phyloP scores from a whole-genome alignment of 2,329 filamentous ascomycete genomes.

The Cytospora paraplurivora region DNA sequence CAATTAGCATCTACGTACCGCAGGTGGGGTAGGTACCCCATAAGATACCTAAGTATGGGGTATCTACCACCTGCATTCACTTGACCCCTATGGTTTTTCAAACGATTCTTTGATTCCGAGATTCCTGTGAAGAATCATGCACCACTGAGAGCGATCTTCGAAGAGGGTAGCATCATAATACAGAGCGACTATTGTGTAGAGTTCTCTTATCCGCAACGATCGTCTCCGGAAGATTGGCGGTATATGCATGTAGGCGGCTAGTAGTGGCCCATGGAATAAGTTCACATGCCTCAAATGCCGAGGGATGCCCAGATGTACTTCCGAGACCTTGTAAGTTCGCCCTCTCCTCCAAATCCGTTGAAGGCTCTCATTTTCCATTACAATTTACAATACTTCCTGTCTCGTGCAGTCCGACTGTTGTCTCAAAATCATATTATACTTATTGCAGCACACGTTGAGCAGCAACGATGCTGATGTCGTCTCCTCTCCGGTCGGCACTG shows the following conservation, averaged over 20 bases:
- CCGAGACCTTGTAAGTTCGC: not conserved
- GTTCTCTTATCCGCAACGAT: not conserved
- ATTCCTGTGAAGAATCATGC: too few species aligned
- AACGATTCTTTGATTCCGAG: too few species aligned
- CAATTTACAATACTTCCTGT: not conserved
- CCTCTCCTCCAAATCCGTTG: not conserved
- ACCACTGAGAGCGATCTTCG: too few species aligned
- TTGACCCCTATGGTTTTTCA: not conserved
- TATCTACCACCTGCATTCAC: too few species aligned
- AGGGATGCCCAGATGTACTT: constrained; percentile 4
- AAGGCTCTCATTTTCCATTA: not conserved
- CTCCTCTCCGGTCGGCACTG: constrained; percentile 34
- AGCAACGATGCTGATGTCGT: constrained; percentile 23
- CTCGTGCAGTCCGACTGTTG: not conserved
- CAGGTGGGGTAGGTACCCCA: too few species aligned
- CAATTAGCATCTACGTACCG: not conserved
- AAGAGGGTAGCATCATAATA: not conserved
- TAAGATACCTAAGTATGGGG: too few species aligned
- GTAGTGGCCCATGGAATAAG: constrained; percentile 15
- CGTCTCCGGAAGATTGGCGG: constrained; percentile 8
- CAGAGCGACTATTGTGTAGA: not conserved
- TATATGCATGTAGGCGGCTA: constrained; percentile 16
- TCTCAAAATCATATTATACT: not conserved
- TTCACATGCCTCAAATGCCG: constrained; percentile 22
- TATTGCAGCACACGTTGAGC: not conserved